Conservation (phyloP, 1,284 basidiomycete genomes). For the Irpex lacteus region DNA sequence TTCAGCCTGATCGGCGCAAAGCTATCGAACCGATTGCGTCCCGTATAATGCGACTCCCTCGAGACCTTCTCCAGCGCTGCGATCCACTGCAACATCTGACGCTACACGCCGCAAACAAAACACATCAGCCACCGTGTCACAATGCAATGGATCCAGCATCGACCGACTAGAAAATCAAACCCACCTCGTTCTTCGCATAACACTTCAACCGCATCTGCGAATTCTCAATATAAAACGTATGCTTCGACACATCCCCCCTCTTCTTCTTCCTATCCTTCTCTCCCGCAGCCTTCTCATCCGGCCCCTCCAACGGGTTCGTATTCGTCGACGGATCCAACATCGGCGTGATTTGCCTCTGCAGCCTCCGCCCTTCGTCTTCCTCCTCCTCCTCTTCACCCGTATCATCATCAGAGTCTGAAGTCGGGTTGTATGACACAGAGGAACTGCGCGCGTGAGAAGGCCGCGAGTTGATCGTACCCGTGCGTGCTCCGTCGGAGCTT, state of each 20-base stretch:
- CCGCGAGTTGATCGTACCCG: background rate
- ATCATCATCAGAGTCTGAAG: too few relatives aligned
- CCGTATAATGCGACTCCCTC: slow-evolving; percentile 75
- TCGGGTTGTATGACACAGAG: slow-evolving; percentile 24
- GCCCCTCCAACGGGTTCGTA: slow-evolving; percentile 45
- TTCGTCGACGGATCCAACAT: slow-evolving; percentile 79
- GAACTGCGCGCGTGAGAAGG: background rate
- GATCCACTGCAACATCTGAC: slow-evolving; percentile 98
- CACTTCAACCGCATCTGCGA: slow-evolving; percentile 89
- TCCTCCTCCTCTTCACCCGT: too few relatives aligned
- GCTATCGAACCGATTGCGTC: slow-evolving; percentile 86
- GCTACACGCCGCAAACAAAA: slow-evolving; percentile 36
- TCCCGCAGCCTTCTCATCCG: slow-evolving; percentile 26
- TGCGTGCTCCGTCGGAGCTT: too few relatives aligned
- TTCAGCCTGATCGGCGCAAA: slow-evolving; percentile 94
- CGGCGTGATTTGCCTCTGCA: slow-evolving; percentile 41
- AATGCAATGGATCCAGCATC: background rate
- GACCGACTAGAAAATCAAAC: slow-evolving; percentile 2
- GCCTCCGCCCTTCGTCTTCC: slow-evolving; percentile 11
- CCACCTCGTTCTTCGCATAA: slow-evolving; percentile 84
- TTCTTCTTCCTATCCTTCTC: slow-evolving; percentile 40
- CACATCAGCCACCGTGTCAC: background rate
- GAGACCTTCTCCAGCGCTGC: slow-evolving; percentile 87
- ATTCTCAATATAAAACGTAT: slow-evolving; percentile 94
- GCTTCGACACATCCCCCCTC: slow-evolving; percentile 71